A percentile compares a stretch with the other conserved stretches of the same genome.
Evolutionary conservation across 805 yeast genomes (phyloP).

Genomic region (Grigorovia humatica): DNA sequence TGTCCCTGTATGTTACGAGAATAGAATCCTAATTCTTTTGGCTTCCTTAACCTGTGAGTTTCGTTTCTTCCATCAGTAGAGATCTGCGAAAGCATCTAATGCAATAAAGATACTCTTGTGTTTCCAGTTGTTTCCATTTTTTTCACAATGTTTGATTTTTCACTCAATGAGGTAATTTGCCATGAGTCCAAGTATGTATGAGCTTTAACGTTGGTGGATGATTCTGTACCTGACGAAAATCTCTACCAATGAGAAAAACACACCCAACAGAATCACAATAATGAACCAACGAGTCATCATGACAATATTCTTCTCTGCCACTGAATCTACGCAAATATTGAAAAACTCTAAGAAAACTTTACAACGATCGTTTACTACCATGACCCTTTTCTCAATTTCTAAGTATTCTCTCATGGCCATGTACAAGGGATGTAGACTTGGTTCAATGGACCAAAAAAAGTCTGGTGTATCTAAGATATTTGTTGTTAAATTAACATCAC

Average conservation of each 20-base stretch:
- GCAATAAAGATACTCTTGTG: too few species aligned
- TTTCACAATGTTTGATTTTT: neutral
- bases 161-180: neutral
- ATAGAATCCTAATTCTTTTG: constrained; percentile 65
- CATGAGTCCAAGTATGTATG: too few species aligned
- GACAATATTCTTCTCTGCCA: constrained; percentile 87
- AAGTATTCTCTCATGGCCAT: constrained; percentile 82
- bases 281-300: constrained; percentile 87
- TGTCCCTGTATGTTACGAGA: constrained; percentile 50
- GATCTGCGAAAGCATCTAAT: neutral
- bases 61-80: constrained; percentile 2
- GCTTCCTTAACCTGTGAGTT: constrained; percentile 66
- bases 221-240: constrained; percentile 49
- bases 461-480: constrained; percentile 92
- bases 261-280: constrained; percentile 65
- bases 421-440: constrained; percentile 88
- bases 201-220: constrained; percentile 20
- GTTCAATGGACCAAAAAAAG: constrained; percentile 92
- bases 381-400: constrained; percentile 91
- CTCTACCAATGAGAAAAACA: constrained; percentile 67
- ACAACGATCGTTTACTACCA: constrained; percentile 86
- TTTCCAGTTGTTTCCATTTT: neutral
- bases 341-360: constrained; percentile 88
- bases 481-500: constrained; percentile 86
- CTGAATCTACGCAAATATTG: constrained; percentile 85